These are phyloP conservation scores for Russula griseocarnosa DNA, from an alignment of 768 basidiomycete genomes.

Conservation along the genomic window DNA sequence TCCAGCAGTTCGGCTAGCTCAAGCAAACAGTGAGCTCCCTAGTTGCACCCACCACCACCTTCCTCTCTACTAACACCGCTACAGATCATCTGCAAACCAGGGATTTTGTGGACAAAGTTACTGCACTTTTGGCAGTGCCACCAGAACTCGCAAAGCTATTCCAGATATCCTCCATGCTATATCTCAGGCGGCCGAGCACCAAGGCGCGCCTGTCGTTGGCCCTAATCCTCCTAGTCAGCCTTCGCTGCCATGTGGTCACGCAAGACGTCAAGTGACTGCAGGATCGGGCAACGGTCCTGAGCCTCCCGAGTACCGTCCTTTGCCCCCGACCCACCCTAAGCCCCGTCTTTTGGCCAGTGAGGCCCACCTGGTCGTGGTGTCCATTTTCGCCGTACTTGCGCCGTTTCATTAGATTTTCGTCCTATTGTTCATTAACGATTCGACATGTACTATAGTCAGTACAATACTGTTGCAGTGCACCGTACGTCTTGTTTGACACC, in stretches of 20 bases:
- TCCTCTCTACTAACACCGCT: slow-evolving; percentile 5
- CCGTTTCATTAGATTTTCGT: background rate
- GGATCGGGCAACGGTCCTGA: too few species aligned
- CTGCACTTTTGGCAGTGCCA: background rate
- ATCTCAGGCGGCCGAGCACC: background rate
- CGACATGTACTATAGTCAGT: background rate
- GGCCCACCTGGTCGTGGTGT: background rate
- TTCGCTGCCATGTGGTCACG: background rate
- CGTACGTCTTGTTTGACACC: background rate
- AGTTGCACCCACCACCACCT: background rate
- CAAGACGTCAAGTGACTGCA: background rate
- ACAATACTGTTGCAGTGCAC: background rate
- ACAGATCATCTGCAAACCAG: slow-evolving; percentile 7
- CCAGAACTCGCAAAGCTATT: background rate
- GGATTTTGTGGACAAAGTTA: background rate
- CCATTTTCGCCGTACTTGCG: background rate
- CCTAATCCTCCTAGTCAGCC: background rate
- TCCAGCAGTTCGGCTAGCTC: background rate
- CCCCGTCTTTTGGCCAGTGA: too few species aligned
- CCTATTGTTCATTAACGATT: background rate
- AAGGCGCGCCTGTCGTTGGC: background rate
- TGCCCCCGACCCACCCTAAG: too few species aligned
- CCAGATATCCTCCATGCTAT: background rate
- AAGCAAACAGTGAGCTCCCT: slow-evolving; percentile 5
- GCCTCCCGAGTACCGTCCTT: too few species aligned